A percentile compares a stretch with the other conserved stretches of the same genome.
Evolutionary conservation across 2,329 filamentous ascomycete species (phyloP).

Genomic region (Colletotrichum chlorophyti): DNA sequence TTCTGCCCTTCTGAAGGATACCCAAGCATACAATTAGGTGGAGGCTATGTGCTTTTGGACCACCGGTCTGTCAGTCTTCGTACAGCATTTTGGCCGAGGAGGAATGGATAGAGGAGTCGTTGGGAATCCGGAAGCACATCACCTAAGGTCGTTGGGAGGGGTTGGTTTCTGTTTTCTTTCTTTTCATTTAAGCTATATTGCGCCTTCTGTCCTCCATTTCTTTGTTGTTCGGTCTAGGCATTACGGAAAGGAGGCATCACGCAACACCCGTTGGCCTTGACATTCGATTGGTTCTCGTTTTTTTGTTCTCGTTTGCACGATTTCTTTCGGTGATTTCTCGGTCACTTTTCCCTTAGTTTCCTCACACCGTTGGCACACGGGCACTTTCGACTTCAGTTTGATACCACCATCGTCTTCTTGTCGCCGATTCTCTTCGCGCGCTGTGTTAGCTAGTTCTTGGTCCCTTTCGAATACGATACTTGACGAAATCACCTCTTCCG

Average conservation of each 20-base stretch:
- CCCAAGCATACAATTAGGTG: conserved; percentile 43
- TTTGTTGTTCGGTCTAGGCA: conserved; percentile 7
- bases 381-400: conserved; percentile 25
- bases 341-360: conserved; percentile 24
- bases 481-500: background rate
- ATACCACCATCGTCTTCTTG: conserved; percentile 25
- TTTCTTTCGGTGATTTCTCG: conserved; percentile 20
- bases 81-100: conserved; percentile 40
- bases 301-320: conserved; percentile 9
- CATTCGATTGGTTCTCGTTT: conserved; percentile 10
- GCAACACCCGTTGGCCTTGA: conserved; percentile 1
- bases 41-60: conserved; percentile 44
- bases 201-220: conserved; percentile 16
- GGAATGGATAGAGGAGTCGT: conserved; percentile 48
- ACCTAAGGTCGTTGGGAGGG: conserved; percentile 6
- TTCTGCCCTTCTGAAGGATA: conserved; percentile 36
- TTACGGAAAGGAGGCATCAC: conserved; percentile 15
- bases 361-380: conserved; percentile 19
- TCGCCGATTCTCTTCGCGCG: conserved; percentile 16
- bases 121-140: conserved; percentile 24
- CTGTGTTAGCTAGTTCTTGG: conserved; percentile 18
- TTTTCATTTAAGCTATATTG: conserved; percentile 19
- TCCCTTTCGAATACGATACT: conserved; percentile 25
- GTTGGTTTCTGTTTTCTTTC: too few species aligned
- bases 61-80: conserved; percentile 38